Evolutionary conservation across 371 early-diverging fungal genomes (phyloP), one percentile per base, ranked within the genome.

Genomic region (Entomophthora muscae): DNA sequence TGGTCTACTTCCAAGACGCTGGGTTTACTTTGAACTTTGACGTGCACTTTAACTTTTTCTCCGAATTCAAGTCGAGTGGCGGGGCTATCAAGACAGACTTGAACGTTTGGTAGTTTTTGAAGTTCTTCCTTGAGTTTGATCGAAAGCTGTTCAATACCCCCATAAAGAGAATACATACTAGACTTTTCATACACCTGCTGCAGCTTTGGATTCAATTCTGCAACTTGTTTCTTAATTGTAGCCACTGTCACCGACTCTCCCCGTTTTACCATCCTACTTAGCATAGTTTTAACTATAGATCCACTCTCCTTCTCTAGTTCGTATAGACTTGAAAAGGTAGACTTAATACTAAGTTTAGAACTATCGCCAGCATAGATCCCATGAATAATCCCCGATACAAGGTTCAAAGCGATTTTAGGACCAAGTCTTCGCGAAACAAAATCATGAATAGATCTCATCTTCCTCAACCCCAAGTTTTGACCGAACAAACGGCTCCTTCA

Each of bases 311-410:
- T 74, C 67, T 92, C 91, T 2, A 75, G 68, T 26, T 84, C 79
- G 66, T 79, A 83, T 30, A 92, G 66, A 53, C 78, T 69, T 32
- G 78, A 77, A 52, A 94, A 71, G 0, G 86, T 81, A 1, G 91
- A 83, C 30, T 82, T 73, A 0, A 90, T 76, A 32, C 90, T 90
- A 7, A 95, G 77, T 61, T 76, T 68, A 52, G 76, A 80, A 1
- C 78, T 75, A 69, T 95, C 89, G 0, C 93, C 93, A 0, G 94
- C 95, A 73, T 93, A 95, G 53, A 95, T 89, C 0, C 97, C 97
- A 66, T 91, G 93, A 32, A 91, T 79, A 42, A 93, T 72, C 1
- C 93, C 91, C 26, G 92, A 89, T 27, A 93, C 79, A 63, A 96
- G 61, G 54, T 76, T 76, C 63, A 88, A 79, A 53, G 86, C 83